A percentile compares a stretch with the other conserved stretches of the same genome.
These are phyloP conservation scores for Marchantia paleacea DNA, from an alignment of 225 moss, liverwort and hornwort species.

Conservation along the genomic window DNA sequence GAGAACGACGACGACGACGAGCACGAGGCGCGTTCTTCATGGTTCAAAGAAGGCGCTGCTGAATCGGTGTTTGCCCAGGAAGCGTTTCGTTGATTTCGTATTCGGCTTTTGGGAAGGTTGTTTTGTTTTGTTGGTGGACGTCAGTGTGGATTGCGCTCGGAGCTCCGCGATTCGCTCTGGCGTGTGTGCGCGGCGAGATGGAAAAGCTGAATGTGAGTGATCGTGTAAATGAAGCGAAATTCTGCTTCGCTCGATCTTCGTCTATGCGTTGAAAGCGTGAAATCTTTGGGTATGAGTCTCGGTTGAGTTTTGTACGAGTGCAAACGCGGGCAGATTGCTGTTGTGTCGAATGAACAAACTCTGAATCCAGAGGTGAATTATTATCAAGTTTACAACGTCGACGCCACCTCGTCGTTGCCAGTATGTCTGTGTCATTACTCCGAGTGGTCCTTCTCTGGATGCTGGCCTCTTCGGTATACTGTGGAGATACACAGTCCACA, in stretches of 20 bases:
- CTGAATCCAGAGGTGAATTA: not conserved
- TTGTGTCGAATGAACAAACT: not conserved
- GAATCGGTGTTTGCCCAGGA: constrained; percentile 2
- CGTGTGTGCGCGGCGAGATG: not conserved
- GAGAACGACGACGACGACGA: not conserved
- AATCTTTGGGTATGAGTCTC: not conserved
- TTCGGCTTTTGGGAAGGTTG: not conserved
- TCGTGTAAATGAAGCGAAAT: not conserved
- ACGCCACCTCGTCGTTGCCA: not conserved
- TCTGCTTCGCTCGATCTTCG: too few species aligned
- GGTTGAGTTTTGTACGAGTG: not conserved
- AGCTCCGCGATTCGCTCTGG: not conserved
- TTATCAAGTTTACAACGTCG: not conserved
- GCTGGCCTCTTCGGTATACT: not conserved
- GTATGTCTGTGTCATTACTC: not conserved
- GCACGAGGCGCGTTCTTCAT: not conserved
- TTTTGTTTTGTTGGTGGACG: not conserved
- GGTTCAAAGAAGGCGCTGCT: not conserved
- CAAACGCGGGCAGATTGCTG: not conserved
- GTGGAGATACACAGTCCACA: not conserved
- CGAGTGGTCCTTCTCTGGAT: not conserved
- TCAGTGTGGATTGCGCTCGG: not conserved
- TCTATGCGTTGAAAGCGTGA: not conserved
- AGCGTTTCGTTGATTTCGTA: not conserved
- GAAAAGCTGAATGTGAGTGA: not conserved